Evolutionary conservation across 106 monocot species (phyloP), one percentile per base, ranked within the genome.

Genomic region (Dioscorea zingiberensis): DNA sequence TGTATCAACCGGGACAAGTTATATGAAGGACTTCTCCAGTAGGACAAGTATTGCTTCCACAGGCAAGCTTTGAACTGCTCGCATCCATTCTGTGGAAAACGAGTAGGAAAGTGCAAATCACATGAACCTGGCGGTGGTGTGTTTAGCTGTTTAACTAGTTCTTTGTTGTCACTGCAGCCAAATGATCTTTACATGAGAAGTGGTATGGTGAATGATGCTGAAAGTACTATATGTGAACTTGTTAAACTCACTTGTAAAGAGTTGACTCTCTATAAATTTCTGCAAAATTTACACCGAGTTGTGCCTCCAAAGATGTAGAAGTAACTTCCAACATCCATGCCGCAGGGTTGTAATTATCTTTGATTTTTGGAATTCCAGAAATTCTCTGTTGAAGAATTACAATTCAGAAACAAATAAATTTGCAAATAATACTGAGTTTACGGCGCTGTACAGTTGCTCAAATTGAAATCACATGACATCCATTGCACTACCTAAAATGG

Each of bases 311-410:
- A 11, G 83, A 78, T 78, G 80, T 32, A 27, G 86, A 70, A 25
- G 83, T 91, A 69, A 86, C 78, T 64, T 91, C 90, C 44, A 91
- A 28, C 84, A 91, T 91, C 91, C 91, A 91, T 62, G 91, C 79
- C 65, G 91, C 87, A 23, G 91, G 91, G 58, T 91, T 91, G 51
- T 87, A 81, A 45, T 81, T 87, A 22, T 84, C 72, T 73, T 58
- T 87, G 47, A 87, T 91, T 17, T 59, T 72, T 24, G 87, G 78
- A 45, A 92, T 75, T 26, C 87, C 91, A 54, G 84, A 13, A 57
- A 91, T 81, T 2, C 64, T 59, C 91, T 91, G 73, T 3, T 62
- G 19, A 73, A 44, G 4, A 30, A 68, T n/a, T n/a, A n/a, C n/a
- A 24, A 55, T 16, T 32, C 23, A 5, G 28, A 48, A 49, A 18